Conservation (phyloP, 106 monocot species). For the Platanthera zijinensis region DNA sequence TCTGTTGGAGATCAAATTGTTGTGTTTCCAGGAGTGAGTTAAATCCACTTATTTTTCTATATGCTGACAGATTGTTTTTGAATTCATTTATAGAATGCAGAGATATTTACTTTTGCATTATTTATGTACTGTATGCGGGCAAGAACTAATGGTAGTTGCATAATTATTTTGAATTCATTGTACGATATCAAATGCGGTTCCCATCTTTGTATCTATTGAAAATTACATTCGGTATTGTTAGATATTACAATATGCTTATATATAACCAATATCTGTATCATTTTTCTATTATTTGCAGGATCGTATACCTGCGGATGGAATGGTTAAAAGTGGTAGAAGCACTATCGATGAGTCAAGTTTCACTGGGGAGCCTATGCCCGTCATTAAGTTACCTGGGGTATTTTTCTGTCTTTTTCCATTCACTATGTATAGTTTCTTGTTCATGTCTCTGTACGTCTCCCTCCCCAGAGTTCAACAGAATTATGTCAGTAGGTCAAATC, state of each 20-base stretch:
- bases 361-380: slow-evolving; percentile 94
- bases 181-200: not conserved
- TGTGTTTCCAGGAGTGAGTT: slow-evolving; percentile 77
- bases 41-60: not conserved
- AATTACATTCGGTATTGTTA: not conserved
- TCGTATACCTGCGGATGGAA: slow-evolving; percentile 95
- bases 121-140: not conserved
- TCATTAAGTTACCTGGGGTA: slow-evolving; percentile 91
- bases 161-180: not conserved
- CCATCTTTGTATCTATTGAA: not conserved
- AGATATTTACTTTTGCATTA: not conserved
- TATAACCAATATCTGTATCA: not conserved
- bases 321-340: slow-evolving; percentile 89
- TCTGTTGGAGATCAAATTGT: slow-evolving; percentile 78
- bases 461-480: not conserved
- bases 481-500: not conserved
- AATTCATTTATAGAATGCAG: not conserved
- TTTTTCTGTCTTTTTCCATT: not conserved
- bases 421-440: not conserved
- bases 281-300: slow-evolving; percentile 47
- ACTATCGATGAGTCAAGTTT: slow-evolving; percentile 98
- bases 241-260: not conserved
- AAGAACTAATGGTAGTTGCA: not conserved
- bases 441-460: not conserved
- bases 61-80: not conserved